Base-by-base conservation (phyloP, 2,329 filamentous ascomycete genomes). In the Botrytis squamosa region DNA sequence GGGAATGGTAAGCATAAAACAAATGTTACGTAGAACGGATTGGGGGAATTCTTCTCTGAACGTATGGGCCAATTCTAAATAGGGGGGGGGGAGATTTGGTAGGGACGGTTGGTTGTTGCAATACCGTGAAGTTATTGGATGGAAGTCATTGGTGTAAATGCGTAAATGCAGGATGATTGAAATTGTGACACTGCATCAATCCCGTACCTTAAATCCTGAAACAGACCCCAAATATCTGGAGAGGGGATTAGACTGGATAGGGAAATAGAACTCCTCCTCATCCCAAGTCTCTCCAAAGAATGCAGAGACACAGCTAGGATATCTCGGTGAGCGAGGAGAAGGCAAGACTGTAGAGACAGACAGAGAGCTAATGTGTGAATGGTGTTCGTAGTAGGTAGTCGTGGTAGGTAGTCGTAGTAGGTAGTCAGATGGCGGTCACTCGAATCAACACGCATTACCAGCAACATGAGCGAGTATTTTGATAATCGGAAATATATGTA, bases 401-500 rank as follows among this genome's bases (percentile, higher is more conserved):
- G 29, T 29, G 29, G 29, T 29, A 29, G 29, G 29, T 29, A 29
- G 29, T 64, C 25, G 16, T 33, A 33, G 33, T 33, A 33, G 33
- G 33, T 33, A 20, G 38, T 44, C 25, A 44, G 62, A 44, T 29
- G 18, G 62, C 38, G 40, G 40, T 42, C 40, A 64, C 25, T 29
- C 16, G 25, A 64, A 29, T 18, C 2, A 29, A 29, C 8, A 20
- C 1, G 1, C 8, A 18, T 65, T 46, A 25, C 63, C 63, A 49
- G 42, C 63, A 49, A 42, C 63, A 52, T 12, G 62, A 44, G 40
- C 46, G 62, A 46, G 40, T 25, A n/a, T 42, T 25, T 57, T 42
- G 49, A 68, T 22, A 22, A 16, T 57, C 66, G 66, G 66, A 57
- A 33, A 68, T 68, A 64, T 52, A 71, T 71, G 42, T 63, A 33